Base-by-base conservation (phyloP, 192 early-diverging fungal species). In the Ramicandelaber brevisporus region DNA sequence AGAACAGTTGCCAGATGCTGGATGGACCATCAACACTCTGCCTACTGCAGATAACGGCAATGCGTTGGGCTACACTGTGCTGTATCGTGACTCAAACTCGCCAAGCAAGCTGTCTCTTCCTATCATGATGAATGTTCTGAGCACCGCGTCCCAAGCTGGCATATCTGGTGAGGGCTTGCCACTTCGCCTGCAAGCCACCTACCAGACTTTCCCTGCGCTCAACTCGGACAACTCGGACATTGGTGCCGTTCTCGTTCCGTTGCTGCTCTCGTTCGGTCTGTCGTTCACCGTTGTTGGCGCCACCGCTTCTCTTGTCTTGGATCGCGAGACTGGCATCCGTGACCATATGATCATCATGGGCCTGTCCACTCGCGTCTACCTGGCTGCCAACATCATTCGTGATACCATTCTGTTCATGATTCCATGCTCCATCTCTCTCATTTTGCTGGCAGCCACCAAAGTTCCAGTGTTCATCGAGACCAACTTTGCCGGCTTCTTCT, bases 291-390 rank as follows among this genome's bases (percentile, higher is more conserved):
- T 21, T 11, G 15, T 15, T 15, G 11, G 10, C 2, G 18, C 21
- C 1, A 11, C 17, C 6, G 19, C 21, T 18, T 14, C 16, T 17
- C 33, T 20, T 9, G 33, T 25, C 5, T 17, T 17, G 14, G 33
- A 23, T 1, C 33, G 33, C 24, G 33, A 34, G 15, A 3, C 2
- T 5, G 33, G 33, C 2, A 24, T 34, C 21, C 21, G 24, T 10
- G 12, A 25, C 1, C 20, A 24, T 17, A 10, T 34, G 21, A 2
- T 21, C 9, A 20, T 20, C 17, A 25, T 24, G 3, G 33, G 33
- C 4, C 6, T 25, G 5, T 15, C 10, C 12, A 12, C n/a, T 1
- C 10, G 8, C 2, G 33, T 24, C 6, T 34, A n/a, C 13, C 26
- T 20, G 3, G 6, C 21, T 7, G 17, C 33, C 11, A 25, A 14